Base-by-base conservation (phyloP, 441 rosid species). In the Lepidium campestre region DNA sequence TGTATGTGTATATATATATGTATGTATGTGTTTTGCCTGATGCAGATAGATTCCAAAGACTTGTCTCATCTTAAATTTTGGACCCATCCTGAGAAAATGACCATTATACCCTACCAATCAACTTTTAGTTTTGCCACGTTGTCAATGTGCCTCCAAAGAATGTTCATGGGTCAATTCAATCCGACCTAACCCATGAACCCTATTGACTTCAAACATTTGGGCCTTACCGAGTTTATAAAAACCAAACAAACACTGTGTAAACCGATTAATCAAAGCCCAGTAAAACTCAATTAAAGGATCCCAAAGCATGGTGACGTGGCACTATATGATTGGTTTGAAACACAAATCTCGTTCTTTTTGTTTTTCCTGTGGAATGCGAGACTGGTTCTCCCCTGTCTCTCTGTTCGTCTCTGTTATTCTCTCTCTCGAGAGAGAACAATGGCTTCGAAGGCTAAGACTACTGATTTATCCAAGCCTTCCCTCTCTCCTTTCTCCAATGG, bases 361-460 rank as follows among this genome's bases (percentile, higher is more conserved):
- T 48, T 61, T 44, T 22, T 52, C 62, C 52, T 3, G 11, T 45
- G 47, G 10, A 56, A 34, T 4, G 41, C 52, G 36, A 17, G n/a
- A 8, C 2, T 7, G 6, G n/a, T n/a, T n/a, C 19, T 27, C 47
- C 22, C 7, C 37, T 52, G 23, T 42, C 29, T 39, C 60, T 47
- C 52, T n/a, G n/a, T n/a, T n/a, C 4, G 7, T 62, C 42, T 46
- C 14, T 23, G 27, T 23, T 23, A 5, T 13, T 25, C 4, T 8
- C 12, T 2, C 15, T 35, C 15, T 4, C 10, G 69, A 42, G 34
- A 48, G 69, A 42, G 34, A 48, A 48, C 5, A 49, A 83, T 81
- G 91, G 85, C 85, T 23, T 80, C 91, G 41, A 76, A 76, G 91
- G 80, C 84, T 17, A 77, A 88, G 36, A 75, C 64, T 53, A 55